Evolutionary conservation across 495 filamentous ascomycete genomes (phyloP).

Genomic region (Hypoxylon subgilvum): DNA sequence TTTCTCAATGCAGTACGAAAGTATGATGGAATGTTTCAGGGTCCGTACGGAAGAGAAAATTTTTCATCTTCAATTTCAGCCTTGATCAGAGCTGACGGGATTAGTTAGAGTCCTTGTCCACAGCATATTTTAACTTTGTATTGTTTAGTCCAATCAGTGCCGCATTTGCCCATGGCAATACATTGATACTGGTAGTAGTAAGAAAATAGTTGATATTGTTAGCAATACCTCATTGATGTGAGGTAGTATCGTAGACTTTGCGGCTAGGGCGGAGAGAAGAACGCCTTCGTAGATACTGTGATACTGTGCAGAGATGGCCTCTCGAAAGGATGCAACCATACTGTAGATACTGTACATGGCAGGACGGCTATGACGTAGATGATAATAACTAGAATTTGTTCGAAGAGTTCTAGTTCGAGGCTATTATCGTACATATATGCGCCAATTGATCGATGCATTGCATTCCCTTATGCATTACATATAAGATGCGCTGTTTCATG

Average conservation of each 20-base stretch:
- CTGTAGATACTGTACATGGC: no score
- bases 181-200: constrained; percentile 31
- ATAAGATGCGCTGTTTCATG: constrained; percentile 32
- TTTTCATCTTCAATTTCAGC: constrained; percentile 25
- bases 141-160: no score
- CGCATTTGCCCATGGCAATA: no score
- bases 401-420: constrained; percentile 1
- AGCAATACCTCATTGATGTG: no score
- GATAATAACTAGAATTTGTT: constrained; percentile 10
- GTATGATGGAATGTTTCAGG: constrained; percentile 37
- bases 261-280: constrained; percentile 33
- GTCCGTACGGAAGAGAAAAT: constrained; percentile 13
- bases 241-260: no score
- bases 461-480: constrained; percentile 14
- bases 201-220: constrained; percentile 17
- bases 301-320: neutral
- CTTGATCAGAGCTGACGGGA: constrained; percentile 28
- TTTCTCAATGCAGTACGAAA: constrained; percentile 18
- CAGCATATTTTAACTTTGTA: constrained; percentile 14
- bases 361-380: constrained; percentile 31
- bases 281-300: no score
- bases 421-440: no score
- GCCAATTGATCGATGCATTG: constrained; percentile 20
- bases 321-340: constrained; percentile 26
- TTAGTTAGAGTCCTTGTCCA: constrained; percentile 16